Evolutionary conservation across 257 asterid genomes (phyloP), one percentile per base, ranked within the genome.

Genomic region (Salvia hispanica): DNA sequence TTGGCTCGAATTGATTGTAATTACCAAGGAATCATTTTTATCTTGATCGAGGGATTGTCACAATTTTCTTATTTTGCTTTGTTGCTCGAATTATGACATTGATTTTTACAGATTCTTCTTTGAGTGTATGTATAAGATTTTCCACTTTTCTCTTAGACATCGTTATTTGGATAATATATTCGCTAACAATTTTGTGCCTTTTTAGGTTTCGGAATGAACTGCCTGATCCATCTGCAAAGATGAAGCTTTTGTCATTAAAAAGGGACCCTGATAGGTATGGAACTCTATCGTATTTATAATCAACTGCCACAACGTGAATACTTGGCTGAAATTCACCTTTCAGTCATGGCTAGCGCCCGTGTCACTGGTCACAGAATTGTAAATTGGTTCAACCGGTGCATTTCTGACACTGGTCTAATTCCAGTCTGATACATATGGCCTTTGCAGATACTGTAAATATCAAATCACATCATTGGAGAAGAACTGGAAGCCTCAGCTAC

Each of bases 141-240:
- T 25, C 31, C 31, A 25, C 31, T 55, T 45, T 45, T 44, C 42
- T 54, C n/a, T 40, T 48, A 53, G 18, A 45, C 7, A 47, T n/a
- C 7, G 54, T 48, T 18, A 46, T 16, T 48, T 31, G 54, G 21
- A 18, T 47, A 46, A 39, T 53, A 44, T 13, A 64, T 63, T 78
- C 58, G 73, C 67, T 56, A 7, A 59, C 75, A 62, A 47, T 59
- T 57, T 71, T 72, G 71, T 72, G 69, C 39, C 62, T 34, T 72
- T 69, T 83, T 80, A 94, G 99, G 86, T 94, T 94, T 67, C 88
- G 96, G 48, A 94, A 94, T 70, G 99, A 94, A 86, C 80, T 94
- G 58, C 99, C 99, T 34, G 99, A 94, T 79, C 96, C 93, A 58
- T 89, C 98, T 44, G 98, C 97, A 40, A 95, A 94, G 81, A 84